Conservation (phyloP, 2,329 filamentous ascomycete species). For the Nannizzia gypsea region DNA sequence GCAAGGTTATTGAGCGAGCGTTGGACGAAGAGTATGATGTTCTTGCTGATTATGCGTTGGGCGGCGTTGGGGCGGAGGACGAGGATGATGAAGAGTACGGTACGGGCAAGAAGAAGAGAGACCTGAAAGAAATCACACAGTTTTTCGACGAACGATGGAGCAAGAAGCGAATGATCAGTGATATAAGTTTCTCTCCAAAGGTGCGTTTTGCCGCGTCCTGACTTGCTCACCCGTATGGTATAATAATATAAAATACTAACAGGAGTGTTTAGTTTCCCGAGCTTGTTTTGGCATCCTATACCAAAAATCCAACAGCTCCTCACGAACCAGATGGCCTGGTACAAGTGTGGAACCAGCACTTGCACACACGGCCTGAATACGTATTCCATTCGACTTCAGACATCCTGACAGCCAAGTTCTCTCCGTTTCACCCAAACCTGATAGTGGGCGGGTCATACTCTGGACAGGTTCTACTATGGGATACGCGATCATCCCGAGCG, state of each 20-base stretch:
- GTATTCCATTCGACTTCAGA: constrained; percentile 94
- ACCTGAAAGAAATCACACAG: constrained; percentile 68
- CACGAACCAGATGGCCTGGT: constrained; percentile 88
- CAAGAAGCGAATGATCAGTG: constrained; percentile 94
- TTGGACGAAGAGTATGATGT: constrained; percentile 95
- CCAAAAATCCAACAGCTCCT: constrained; percentile 89
- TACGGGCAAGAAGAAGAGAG: constrained; percentile 31
- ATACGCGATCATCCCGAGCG: constrained; percentile 76
- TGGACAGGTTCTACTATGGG: constrained; percentile 93
- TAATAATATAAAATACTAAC: constrained; percentile 12
- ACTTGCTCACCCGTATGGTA: too few species aligned
- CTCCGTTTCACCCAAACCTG: constrained; percentile 93
- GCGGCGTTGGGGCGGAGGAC: constrained; percentile 56
- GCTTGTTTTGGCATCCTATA: constrained; percentile 85
- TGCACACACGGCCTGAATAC: constrained; percentile 90
- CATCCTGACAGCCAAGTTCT: constrained; percentile 90
- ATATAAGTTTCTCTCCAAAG: constrained; percentile 89
- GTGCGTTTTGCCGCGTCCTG: constrained; percentile 26
- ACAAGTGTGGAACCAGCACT: constrained; percentile 93
- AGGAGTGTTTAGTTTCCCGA: constrained; percentile 59
- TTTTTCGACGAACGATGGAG: constrained; percentile 95
- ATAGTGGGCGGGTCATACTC: constrained; percentile 95
- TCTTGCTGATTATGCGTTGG: constrained; percentile 81
- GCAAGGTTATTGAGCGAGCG: constrained; percentile 91
- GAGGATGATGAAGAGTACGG: constrained; percentile 61